phyloP scores from a whole-genome alignment of 306 rosid species.

The Cucumis cinereus region DNA sequence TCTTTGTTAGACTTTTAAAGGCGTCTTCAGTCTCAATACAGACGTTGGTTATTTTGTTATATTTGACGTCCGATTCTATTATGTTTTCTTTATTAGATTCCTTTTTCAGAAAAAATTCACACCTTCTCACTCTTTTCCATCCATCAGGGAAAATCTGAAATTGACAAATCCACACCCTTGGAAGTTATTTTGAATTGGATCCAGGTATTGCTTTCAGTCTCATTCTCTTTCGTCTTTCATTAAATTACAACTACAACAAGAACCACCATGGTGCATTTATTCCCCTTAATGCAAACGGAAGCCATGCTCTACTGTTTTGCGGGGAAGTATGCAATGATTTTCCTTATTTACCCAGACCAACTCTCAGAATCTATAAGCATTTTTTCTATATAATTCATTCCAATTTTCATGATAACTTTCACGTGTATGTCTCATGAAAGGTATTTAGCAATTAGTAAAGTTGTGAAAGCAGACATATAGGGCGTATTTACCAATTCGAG shows the following conservation, averaged over 20 bases:
- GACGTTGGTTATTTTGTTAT: neutral
- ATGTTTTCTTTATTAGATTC: neutral
- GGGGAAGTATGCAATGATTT: neutral
- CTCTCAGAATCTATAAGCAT: neutral
- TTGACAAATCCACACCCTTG: conserved; percentile 36
- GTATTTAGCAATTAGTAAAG: neutral
- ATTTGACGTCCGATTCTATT: neutral
- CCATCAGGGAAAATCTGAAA: conserved; percentile 33
- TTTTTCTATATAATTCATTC: neutral
- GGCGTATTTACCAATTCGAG: neutral
- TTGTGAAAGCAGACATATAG: neutral
- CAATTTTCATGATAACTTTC: neutral
- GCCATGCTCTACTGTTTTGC: neutral
- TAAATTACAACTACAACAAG: neutral
- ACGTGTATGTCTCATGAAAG: neutral
- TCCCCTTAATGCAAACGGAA: neutral
- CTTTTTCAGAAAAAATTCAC: neutral
- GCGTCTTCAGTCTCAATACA: neutral
- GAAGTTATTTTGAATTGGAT: conserved; percentile 76
- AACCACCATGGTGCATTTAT: neutral
- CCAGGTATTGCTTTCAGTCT: conserved; percentile 39
- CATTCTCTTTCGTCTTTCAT: neutral
- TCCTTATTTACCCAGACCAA: neutral
- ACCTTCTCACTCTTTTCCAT: conserved; percentile 1
- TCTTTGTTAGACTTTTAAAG: neutral